Evolutionary conservation across 1,284 basidiomycete genomes (phyloP), one percentile per base, ranked within the genome.

Genomic region (Ustilago shanxiensis): DNA sequence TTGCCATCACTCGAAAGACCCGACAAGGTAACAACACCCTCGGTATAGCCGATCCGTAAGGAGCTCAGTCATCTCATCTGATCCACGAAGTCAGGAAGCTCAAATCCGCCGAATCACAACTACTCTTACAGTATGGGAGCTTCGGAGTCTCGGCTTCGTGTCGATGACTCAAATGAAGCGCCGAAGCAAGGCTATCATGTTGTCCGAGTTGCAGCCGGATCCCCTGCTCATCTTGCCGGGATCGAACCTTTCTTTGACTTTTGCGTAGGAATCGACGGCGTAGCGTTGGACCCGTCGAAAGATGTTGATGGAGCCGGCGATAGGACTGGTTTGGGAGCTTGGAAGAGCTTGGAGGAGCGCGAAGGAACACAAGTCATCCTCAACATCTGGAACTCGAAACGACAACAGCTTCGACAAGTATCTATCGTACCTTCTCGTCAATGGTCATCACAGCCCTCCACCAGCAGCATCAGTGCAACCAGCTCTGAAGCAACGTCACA

Each of bases 201-300:
- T 33, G 79, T 86, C 11, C 79, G 86, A 28, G 86, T 86, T 2
- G 86, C 86, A 41, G 85, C 84, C 8, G 77, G 76, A 26, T 83
- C 81, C 26, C 86, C 86, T 5, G 86, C 86, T 0, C 93, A 93
- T 10, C 89, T 91, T 62, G 93, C 93, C 6, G 91, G 90, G 58
- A 92, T 98, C 70, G 95, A 98, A 83, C 93, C 95, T 0, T 97
- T 95, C 88, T 99, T 99, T 84, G 96, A 98, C 88, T 98, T 97
- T 86, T 90, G 98, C 35, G 91, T 98, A 45, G 96, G 95, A 18
- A 93, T 95, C 66, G 91, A 94, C 84, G 83, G 82, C 4, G 72
- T 70, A 16, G 78, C 83, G 13, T 72, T 85, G 13, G 74, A 79
- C 39, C 77, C 79, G n/a, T 60, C 77, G 18, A 72, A 59, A 31